Base-by-base conservation (phyloP, 2,329 filamentous ascomycete genomes). In the Cercospora sojina region DNA sequence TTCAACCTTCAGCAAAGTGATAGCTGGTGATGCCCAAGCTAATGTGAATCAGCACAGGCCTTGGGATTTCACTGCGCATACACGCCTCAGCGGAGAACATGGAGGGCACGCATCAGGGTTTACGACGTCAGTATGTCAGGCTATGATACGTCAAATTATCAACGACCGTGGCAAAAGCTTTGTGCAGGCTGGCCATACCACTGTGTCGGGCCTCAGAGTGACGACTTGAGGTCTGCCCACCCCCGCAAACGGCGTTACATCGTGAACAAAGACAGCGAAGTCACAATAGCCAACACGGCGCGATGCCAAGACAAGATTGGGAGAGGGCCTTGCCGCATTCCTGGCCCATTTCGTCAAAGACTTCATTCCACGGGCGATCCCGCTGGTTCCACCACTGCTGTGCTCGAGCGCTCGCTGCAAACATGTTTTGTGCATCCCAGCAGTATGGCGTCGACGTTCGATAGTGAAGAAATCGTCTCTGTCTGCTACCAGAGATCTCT, bases 301-400 rank as follows among this genome's bases (percentile, higher is more conserved):
- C 10, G 47, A 23, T 25, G 47, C 47, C 18, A 51, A 51, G 47
- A 25, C 20, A 23, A 13, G 20, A 7, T 25, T 13, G 27, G 23
- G 47, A 51, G 47, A 27, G 47, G 23, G 23, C 12, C 20, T 53
- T 23, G 12, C 47, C 13, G 47, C 53, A 57, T 57, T 57, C 53
- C 53, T 20, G 16, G 23, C 27, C 31, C 27, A 27, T 32, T 35
- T 12, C 53, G n/a, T 27, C 25, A n/a, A 9, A 10, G 18, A 32
- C 31, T 16, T 12, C 53, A 57, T 57, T 18, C 53, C 53, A 57
- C 53, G 53, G 53, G n/a, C 53, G 12, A 29, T 57, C 53, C 53
- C 53, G 53, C 53, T 35, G 29, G 4, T 18, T 18, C 27, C n/a
- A 16, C 23, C 27, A 32, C 23, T 31, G n/a, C 23, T 55, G 23